Evolutionary conservation across 2,329 filamentous ascomycete species (phyloP), one percentile per base, ranked within the genome.

Genomic region (Cercospora citrullina): DNA sequence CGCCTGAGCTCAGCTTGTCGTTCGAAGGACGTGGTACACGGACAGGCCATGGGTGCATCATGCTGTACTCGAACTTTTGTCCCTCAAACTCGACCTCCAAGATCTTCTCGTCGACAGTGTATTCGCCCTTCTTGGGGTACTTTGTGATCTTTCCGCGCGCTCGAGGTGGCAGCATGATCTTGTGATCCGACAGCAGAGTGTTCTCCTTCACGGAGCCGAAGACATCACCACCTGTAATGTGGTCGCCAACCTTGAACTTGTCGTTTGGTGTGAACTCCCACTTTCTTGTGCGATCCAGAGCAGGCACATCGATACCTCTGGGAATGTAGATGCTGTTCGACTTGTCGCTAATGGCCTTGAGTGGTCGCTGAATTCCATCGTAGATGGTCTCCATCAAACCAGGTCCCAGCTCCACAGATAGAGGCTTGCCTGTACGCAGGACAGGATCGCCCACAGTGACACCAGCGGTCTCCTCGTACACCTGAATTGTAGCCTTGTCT

Each of bases 21-120:
- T 90, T 94, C 58, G 91, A 90, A 31, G 95, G 95, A 77, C 95
- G 90, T 67, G 95, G 94, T 62, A 96, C 95, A 86, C 95, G 94
- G 77, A 98, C 95, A 67, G 95, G 95, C 95, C 95, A 99, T 74
- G 90, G 89, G 83, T 99, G 95, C 94, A 98, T 97, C 95, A 99
- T 98, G 79, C 90, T 91, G 81, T 92, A 94, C 80, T 94, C 91
- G 66, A 91, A 91, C 87, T 94, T 96, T 84, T 93, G 93, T 78
- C 95, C 95, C 78, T 99, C 92, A 80, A 99, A 99, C 80, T 99
- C 95, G 71, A 98, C 87, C 82, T 97, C 94, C 77, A 99, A 85
- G 71, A 99, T 90, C 82, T 96, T 96, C 79, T 97, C 91, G 66
- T 91, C 92, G 36, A 99, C 94, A 3, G 93, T 97, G 83, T 97